These are phyloP conservation scores for Rubroboletus satanas DNA, from an alignment of 768 basidiomycete species.

Conservation along the genomic window DNA sequence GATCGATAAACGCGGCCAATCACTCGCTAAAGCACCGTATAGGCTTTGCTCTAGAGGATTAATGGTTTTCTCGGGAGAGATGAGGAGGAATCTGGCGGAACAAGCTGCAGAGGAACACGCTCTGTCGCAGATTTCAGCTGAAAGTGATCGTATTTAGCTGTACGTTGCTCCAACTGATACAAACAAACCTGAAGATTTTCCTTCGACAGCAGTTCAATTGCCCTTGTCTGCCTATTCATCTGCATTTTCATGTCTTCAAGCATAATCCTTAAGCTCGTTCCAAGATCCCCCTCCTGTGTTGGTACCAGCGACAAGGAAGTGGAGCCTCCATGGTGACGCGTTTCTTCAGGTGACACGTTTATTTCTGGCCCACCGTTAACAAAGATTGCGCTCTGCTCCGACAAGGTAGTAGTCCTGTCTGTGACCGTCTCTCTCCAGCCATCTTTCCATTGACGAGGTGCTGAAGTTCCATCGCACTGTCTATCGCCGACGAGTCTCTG, in stretches of 20 bases:
- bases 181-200: conserved; percentile 46
- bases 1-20: background rate
- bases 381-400: conserved; percentile 10
- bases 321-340: conserved; percentile 9
- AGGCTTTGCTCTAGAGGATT: background rate
- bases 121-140: conserved; percentile 20
- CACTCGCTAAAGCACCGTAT: background rate
- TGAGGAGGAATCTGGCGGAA: conserved; percentile 8
- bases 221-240: conserved; percentile 46
- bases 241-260: conserved; percentile 46
- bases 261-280: conserved; percentile 31
- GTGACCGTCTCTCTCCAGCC: conserved; percentile 7
- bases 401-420: conserved; percentile 12
- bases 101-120: conserved; percentile 8
- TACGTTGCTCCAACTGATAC: background rate
- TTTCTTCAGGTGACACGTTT: conserved; percentile 11
- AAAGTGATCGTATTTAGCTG: conserved; percentile 3
- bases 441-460: conserved; percentile 10
- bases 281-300: conserved; percentile 18
- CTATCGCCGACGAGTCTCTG: conserved; percentile 13
- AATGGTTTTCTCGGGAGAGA: conserved; percentile 19
- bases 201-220: conserved; percentile 39
- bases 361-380: conserved; percentile 4
- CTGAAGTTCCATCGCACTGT: conserved; percentile 3
- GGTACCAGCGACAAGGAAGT: conserved; percentile 13